Base-by-base conservation (phyloP, 2,329 filamentous ascomycete species). In the Botryotinia narcissicola region DNA sequence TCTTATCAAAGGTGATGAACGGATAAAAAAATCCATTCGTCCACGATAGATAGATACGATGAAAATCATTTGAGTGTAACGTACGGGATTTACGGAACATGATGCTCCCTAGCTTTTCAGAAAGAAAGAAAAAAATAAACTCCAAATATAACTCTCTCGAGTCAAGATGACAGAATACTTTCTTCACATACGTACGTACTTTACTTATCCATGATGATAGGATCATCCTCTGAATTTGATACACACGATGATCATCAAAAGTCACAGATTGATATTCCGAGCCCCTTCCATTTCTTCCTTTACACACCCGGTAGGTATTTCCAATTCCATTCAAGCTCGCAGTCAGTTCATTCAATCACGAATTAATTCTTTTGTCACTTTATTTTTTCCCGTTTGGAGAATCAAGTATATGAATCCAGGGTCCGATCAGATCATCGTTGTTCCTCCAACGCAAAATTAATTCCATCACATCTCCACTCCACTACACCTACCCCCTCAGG, bases 361-460 rank as follows among this genome's bases (percentile, higher is more conserved):
- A 57, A 57, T 57, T 32, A 32, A 57, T 57, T 57, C 12, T n/a
- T 7, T 54, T n/a, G 12, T 25, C 46, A 48, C 22, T 25, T 14
- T 25, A 6, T n/a, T 14, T 54, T n/a, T 54, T 20, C 48, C 48
- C 10, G 48, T n/a, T 51, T 16, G 48, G n/a, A n/a, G 48, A 59
- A 32, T 59, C 54, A 32, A 59, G 18, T 18, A 59, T 32, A 32
- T 59, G 29, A 59, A 35, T 35, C 37, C 35, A 62, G 35, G 60
- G 60, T 42, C 25, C 35, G 37, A 40, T 62, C 35, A 46, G 35
- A n/a, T 62, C 35, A 64, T 35, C 48, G 66, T 69, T 57, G 66
- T 42, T 69, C 66, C 66, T 12, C 48, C 66, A 69, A 69, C 66
- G 48, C 66, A 69, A 69, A 37, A 69, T 69, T 69, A 54, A 64